Percentiles rank a stretch among this genome's conserved stretches.
Evolutionary conservation across 2,329 filamentous ascomycete genomes (phyloP).

Genomic region (Cadophora luteo-olivacea): DNA sequence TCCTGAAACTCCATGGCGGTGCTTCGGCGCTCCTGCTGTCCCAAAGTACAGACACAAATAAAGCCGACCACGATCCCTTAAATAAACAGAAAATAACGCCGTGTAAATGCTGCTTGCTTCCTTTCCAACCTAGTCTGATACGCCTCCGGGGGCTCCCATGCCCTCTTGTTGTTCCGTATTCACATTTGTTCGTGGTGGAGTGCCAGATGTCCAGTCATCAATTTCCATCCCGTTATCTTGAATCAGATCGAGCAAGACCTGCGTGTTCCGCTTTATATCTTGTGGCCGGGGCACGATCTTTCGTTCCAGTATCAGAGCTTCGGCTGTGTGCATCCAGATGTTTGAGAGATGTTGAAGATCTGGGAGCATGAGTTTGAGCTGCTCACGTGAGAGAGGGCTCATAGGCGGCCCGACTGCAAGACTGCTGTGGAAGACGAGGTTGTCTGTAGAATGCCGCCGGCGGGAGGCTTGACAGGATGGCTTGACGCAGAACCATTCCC

Average conservation of each 20-base stretch:
- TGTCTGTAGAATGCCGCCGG: constrained; percentile 42
- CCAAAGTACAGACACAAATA: constrained; percentile 11
- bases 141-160: constrained; percentile 29
- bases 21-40: not conserved
- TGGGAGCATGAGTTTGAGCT: constrained; percentile 56
- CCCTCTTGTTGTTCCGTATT: constrained; percentile 34
- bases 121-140: constrained; percentile 36
- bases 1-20: constrained; percentile 15
- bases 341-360: constrained; percentile 65
- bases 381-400: constrained; percentile 58
- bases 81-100: constrained; percentile 30
- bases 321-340: constrained; percentile 68
- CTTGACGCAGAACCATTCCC: constrained; percentile 46
- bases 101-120: constrained; percentile 31
- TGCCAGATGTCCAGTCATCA: constrained; percentile 59
- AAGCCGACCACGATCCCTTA: not conserved
- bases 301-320: constrained; percentile 65
- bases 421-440: constrained; percentile 63
- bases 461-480: constrained; percentile 40
- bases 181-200: constrained; percentile 24
- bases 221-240: constrained; percentile 65
- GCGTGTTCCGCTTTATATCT: constrained; percentile 68
- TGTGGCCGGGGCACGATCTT: constrained; percentile 62
- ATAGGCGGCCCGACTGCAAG: constrained; percentile 68
- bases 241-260: constrained; percentile 69